Conservation (phyloP, 2,329 filamentous ascomycete species). For the Sporothrix brunneoviolacea region DNA sequence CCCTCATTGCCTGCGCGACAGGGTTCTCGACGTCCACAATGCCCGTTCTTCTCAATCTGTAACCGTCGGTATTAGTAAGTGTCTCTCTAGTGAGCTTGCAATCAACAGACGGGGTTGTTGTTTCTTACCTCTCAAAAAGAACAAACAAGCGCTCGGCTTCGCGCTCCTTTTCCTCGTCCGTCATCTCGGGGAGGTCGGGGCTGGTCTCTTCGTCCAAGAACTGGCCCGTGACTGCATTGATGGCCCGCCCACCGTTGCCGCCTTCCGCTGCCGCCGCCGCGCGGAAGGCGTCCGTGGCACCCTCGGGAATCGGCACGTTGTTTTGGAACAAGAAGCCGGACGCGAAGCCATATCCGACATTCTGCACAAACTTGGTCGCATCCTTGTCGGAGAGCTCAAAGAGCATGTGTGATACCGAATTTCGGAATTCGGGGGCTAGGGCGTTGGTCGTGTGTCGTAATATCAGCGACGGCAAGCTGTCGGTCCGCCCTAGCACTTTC, state of each 20-base stretch:
- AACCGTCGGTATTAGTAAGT: neutral
- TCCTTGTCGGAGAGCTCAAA: slow-evolving; percentile 84
- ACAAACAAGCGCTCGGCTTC: slow-evolving; percentile 89
- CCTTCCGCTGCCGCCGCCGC: slow-evolving; percentile 11
- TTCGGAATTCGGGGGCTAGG: slow-evolving; percentile 62
- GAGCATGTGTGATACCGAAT: slow-evolving; percentile 69
- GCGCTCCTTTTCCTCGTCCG: slow-evolving; percentile 80
- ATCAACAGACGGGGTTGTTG: no score
- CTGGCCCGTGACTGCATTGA: slow-evolving; percentile 88
- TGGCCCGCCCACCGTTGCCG: slow-evolving; percentile 23
- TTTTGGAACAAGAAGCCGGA: slow-evolving; percentile 84
- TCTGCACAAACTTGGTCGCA: slow-evolving; percentile 72
- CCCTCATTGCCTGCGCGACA: slow-evolving; percentile 60
- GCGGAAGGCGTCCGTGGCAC: slow-evolving; percentile 25
- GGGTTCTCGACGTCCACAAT: slow-evolving; percentile 75
- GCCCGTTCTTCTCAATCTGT: slow-evolving; percentile 62
- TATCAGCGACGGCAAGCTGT: slow-evolving; percentile 67
- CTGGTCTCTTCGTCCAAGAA: slow-evolving; percentile 61
- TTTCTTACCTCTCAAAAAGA: slow-evolving; percentile 81
- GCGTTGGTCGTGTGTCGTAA: slow-evolving; percentile 72
- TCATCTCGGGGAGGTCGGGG: slow-evolving; percentile 65
- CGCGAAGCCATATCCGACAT: slow-evolving; percentile 91
- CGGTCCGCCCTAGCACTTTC: slow-evolving; percentile 67
- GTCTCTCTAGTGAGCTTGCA: no score
- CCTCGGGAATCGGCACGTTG: slow-evolving; percentile 68